Conservation (phyloP, 371 early-diverging fungal species). For the Sporodiniella umbellata region DNA sequence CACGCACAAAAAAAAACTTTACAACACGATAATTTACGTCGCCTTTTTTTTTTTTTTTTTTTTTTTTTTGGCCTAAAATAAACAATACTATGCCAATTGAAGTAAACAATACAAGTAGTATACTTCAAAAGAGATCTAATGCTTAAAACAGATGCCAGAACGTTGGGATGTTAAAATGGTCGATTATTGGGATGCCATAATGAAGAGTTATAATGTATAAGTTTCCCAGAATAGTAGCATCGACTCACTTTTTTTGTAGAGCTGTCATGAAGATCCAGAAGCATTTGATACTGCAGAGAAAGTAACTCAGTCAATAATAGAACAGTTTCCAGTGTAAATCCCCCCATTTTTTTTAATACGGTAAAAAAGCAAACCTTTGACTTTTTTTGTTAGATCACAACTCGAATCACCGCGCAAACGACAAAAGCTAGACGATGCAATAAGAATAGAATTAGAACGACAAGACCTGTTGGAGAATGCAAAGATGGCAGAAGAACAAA, state of each 20-base stretch:
- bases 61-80: not conserved
- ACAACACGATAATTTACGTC: no score
- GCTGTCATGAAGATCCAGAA: not conserved
- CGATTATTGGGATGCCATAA: constrained; percentile 14
- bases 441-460: not conserved
- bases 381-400: no score
- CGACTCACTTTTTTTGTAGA: not conserved
- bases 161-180: constrained; percentile 15
- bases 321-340: not conserved
- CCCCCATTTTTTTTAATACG: no score
- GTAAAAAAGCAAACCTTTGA: no score
- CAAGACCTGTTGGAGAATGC: not conserved
- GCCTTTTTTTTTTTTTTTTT: constrained; percentile 3
- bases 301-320: not conserved
- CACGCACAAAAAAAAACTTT: no score
- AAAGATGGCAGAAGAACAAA: not conserved
- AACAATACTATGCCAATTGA: not conserved
- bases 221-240: not conserved
- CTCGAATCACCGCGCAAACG: not conserved
- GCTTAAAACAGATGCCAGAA: not conserved
- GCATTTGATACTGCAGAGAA: not conserved
- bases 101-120: no score
- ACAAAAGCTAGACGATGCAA: not conserved
- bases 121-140: not conserved
- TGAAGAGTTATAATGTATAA: constrained; percentile 20